Conservation (phyloP, 2,329 filamentous ascomycete genomes). For the Cadophora luteo-olivacea region DNA sequence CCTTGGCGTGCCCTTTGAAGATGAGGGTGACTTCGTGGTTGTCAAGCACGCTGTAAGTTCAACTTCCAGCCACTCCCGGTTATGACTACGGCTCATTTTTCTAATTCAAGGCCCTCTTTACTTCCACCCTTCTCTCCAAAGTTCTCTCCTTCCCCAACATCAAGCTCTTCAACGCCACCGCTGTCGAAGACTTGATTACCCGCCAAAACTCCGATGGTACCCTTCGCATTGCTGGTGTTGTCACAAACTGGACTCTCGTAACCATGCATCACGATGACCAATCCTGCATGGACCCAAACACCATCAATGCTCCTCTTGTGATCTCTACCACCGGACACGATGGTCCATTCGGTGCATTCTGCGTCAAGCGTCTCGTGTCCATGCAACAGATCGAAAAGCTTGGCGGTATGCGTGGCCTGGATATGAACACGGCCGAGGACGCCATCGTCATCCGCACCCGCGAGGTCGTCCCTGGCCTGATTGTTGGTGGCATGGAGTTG, state of each 20-base stretch:
- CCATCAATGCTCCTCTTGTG: constrained; percentile 88
- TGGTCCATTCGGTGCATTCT: constrained; percentile 89
- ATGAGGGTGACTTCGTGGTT: constrained; percentile 87
- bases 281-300: constrained; percentile 97
- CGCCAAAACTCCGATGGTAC: constrained; percentile 61
- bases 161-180: constrained; percentile 95
- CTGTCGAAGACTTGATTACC: constrained; percentile 92
- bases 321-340: constrained; percentile 93
- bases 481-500: constrained; percentile 95
- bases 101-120: constrained; percentile 72
- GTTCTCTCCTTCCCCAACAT: constrained; percentile 87
- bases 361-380: constrained; percentile 86
- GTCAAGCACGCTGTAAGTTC: constrained; percentile 79
- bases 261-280: constrained; percentile 88
- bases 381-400: constrained; percentile 86
- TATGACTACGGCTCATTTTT: not conserved
- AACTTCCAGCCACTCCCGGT: not conserved
- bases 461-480: constrained; percentile 85
- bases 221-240: constrained; percentile 83
- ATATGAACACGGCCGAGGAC: constrained; percentile 92
- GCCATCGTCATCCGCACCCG: constrained; percentile 92
- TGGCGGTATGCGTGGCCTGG: constrained; percentile 89
- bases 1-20: constrained; percentile 83
- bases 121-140: constrained; percentile 82
- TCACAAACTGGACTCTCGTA: constrained; percentile 96